Evolutionary conservation across 139 green algal genomes (phyloP).

Genomic region (Zygnema circumcarinatum): DNA sequence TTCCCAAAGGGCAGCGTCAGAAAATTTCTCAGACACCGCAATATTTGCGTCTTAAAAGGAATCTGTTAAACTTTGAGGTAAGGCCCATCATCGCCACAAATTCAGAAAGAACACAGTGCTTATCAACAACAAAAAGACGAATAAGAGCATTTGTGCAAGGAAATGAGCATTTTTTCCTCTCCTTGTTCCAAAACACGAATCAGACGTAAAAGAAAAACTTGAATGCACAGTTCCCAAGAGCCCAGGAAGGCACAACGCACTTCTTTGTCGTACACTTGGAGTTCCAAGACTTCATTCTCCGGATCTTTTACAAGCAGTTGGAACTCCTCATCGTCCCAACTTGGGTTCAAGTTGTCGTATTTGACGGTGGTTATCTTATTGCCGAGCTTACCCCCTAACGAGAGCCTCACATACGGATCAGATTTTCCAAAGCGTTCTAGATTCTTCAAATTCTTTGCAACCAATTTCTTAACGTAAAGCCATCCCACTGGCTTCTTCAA

Average conservation of each 20-base stretch:
- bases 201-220: too few relatives aligned
- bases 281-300: not conserved
- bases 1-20: not conserved
- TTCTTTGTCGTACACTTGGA: constrained; percentile 49
- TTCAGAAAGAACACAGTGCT: too few relatives aligned
- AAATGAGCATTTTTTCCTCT: too few relatives aligned
- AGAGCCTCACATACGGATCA: constrained; percentile 49
- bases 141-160: too few relatives aligned
- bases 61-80: too few relatives aligned
- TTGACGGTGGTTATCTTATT: constrained; percentile 36
- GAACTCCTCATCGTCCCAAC: constrained; percentile 43
- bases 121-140: too few relatives aligned
- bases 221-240: too few relatives aligned
- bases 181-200: too few relatives aligned
- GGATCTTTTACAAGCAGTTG: constrained; percentile 39
- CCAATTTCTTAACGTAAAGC: constrained; percentile 6
- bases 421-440: constrained; percentile 20
- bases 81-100: too few relatives aligned
- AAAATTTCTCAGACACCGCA: too few relatives aligned
- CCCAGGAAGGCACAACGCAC: too few relatives aligned
- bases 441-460: constrained; percentile 38
- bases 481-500: constrained; percentile 43
- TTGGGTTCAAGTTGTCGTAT: constrained; percentile 34
- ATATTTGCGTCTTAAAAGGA: too few relatives aligned
- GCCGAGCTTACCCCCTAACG: constrained; percentile 2